These are phyloP conservation scores for Boletus vermiculosoides DNA, from an alignment of 768 basidiomycete genomes.

Conservation along the genomic window DNA sequence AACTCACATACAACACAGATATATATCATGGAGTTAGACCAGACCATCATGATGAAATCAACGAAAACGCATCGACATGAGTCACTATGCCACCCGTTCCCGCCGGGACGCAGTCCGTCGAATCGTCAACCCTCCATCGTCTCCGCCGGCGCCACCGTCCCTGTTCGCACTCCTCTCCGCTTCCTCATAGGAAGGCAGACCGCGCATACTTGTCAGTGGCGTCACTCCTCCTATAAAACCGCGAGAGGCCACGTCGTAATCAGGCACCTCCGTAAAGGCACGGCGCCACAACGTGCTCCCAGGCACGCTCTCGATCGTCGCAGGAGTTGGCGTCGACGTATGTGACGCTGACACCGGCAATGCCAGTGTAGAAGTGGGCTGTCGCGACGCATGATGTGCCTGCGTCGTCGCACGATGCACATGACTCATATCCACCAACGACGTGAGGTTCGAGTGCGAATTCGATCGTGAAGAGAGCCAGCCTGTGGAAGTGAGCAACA, in stretches of 20 bases:
- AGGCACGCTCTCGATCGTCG: conserved; percentile 20
- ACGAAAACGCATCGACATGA: background rate
- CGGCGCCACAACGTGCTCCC: conserved; percentile 49
- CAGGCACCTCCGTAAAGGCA: conserved; percentile 76
- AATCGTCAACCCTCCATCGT: conserved; percentile 14
- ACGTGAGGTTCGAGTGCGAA: conserved; percentile 30
- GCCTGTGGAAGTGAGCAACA: conserved; percentile 41
- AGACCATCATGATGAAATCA: background rate
- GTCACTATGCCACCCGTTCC: background rate
- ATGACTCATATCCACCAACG: conserved; percentile 1
- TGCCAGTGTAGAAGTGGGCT: background rate
- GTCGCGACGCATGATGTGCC: background rate
- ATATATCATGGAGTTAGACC: background rate
- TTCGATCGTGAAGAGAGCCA: conserved; percentile 41
- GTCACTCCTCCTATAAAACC: conserved; percentile 93
- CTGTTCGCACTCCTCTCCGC: conserved; percentile 30
- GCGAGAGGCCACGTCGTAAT: conserved; percentile 78
- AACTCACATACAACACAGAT: background rate
- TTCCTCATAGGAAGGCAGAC: conserved; percentile 88
- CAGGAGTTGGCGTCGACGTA: conserved; percentile 3
- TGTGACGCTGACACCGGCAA: background rate
- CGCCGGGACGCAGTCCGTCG: background rate
- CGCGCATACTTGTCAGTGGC: conserved; percentile 71
- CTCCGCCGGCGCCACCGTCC: background rate
- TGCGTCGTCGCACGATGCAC: conserved; percentile 7